Percentiles rank a stretch among this genome's conserved stretches.
These are phyloP conservation scores for Scheffersomyces titani DNA, from an alignment of 1,139 yeast genomes.

Conservation along the genomic window DNA sequence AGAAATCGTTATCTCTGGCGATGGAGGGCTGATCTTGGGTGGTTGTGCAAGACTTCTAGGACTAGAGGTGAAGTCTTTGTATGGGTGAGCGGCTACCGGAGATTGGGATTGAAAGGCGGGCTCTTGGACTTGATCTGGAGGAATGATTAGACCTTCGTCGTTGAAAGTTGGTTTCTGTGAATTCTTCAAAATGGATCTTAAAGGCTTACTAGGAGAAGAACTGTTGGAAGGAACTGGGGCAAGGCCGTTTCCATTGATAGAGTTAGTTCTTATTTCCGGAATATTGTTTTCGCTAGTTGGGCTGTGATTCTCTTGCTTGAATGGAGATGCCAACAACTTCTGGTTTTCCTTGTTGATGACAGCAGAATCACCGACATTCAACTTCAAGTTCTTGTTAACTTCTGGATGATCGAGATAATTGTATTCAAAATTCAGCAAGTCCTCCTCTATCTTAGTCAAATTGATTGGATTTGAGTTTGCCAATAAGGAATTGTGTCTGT, in stretches of 20 bases:
- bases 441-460: slow-evolving; percentile 46
- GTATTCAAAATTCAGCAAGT: slow-evolving; percentile 46
- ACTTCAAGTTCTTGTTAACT: slow-evolving; percentile 3
- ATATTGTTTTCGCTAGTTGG: neutral
- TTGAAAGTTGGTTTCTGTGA: slow-evolving; percentile 15
- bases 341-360: neutral
- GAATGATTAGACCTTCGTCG: slow-evolving; percentile 4
- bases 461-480: slow-evolving; percentile 21
- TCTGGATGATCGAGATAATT: slow-evolving; percentile 21
- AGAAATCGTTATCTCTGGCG: slow-evolving; percentile 1
- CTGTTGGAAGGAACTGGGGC: neutral
- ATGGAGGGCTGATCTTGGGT: slow-evolving; percentile 5
- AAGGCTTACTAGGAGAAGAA: slow-evolving; percentile 20
- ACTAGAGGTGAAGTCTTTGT: slow-evolving; percentile 8
- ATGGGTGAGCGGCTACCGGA: slow-evolving; percentile 7
- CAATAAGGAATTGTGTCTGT: slow-evolving; percentile 23
- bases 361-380: slow-evolving; percentile 2
- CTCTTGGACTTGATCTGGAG: neutral
- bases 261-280: neutral
- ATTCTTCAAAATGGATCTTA: slow-evolving; percentile 39
- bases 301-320: neutral
- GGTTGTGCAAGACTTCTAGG: neutral
- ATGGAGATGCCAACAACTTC: neutral
- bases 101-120: neutral
- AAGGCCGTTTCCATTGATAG: neutral